Percentiles rank a stretch among this genome's conserved stretches.
Conservation (phyloP, 1,284 basidiomycete species). For the Entoloma clypeatum region DNA sequence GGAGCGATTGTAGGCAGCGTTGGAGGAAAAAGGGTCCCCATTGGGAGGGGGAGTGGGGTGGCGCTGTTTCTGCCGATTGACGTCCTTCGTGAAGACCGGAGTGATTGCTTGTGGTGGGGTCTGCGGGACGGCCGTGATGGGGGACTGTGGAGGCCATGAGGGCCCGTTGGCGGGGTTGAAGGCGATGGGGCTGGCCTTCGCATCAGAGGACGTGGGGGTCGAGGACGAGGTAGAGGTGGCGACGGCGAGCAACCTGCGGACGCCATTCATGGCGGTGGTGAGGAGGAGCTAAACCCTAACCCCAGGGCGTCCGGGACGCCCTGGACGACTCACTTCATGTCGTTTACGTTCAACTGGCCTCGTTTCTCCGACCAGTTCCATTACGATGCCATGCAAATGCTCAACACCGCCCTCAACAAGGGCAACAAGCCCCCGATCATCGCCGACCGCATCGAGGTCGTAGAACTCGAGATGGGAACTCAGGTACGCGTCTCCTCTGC, state of each 20-base stretch:
- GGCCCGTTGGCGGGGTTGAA: constrained; percentile 30
- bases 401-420: constrained; percentile 95
- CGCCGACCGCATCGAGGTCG: constrained; percentile 95
- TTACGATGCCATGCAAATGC: constrained; percentile 89
- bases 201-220: constrained; percentile 19
- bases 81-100: constrained; percentile 48
- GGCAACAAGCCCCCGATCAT: constrained; percentile 97
- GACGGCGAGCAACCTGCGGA: constrained; percentile 60
- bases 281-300: constrained; percentile 27
- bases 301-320: constrained; percentile 6
- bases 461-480: constrained; percentile 97
- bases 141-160: constrained; percentile 44
- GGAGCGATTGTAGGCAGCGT: constrained; percentile 11
- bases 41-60: constrained; percentile 21
- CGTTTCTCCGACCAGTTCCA: constrained; percentile 95
- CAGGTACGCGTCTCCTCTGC: constrained; percentile 53
- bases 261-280: constrained; percentile 57
- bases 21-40: constrained; percentile 15
- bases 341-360: constrained; percentile 97
- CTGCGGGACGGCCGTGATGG: constrained; percentile 19
- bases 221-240: constrained; percentile 38
- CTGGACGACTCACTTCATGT: constrained; percentile 53
- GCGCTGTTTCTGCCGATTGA: constrained; percentile 29
- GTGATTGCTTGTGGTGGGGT: constrained; percentile 22
- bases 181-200: constrained; percentile 12